Evolutionary conservation across 345 rosid species (phyloP).

Genomic region (Eucalyptus coolabah): DNA sequence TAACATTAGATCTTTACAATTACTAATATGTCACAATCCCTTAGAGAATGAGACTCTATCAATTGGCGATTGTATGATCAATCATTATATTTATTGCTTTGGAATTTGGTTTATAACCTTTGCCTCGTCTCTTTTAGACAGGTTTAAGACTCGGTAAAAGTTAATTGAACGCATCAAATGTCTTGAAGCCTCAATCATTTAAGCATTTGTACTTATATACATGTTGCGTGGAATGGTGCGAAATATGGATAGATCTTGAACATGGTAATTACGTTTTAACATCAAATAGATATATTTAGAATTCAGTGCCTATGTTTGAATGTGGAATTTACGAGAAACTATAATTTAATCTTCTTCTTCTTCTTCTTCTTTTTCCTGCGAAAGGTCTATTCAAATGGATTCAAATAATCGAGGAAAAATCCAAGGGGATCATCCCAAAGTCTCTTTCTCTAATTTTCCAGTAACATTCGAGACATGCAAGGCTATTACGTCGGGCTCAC

Average conservation of each 20-base stretch:
- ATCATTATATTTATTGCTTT: not conserved
- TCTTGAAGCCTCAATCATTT: not conserved
- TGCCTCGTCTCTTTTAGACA: not conserved
- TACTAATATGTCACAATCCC: not conserved
- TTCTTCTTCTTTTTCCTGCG: not conserved
- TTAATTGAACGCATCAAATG: not conserved
- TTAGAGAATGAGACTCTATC: not conserved
- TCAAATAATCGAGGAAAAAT: not conserved
- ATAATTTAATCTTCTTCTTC: not conserved
- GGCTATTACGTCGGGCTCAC: not conserved
- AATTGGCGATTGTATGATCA: not conserved
- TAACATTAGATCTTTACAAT: not conserved
- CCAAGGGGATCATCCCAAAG: not conserved
- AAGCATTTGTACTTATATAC: not conserved
- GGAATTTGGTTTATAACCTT: not conserved
- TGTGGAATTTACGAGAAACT: not conserved
- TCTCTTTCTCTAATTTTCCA: not conserved
- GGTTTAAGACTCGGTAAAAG: not conserved
- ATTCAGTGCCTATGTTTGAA: not conserved
- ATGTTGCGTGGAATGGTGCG: not conserved
- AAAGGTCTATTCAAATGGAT: not conserved
- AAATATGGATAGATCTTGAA: not conserved
- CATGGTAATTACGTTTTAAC: not conserved
- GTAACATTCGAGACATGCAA: not conserved
- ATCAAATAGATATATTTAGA: not conserved